Base-by-base conservation (phyloP, 179 eudicot species). In the Beta macrorhiza region DNA sequence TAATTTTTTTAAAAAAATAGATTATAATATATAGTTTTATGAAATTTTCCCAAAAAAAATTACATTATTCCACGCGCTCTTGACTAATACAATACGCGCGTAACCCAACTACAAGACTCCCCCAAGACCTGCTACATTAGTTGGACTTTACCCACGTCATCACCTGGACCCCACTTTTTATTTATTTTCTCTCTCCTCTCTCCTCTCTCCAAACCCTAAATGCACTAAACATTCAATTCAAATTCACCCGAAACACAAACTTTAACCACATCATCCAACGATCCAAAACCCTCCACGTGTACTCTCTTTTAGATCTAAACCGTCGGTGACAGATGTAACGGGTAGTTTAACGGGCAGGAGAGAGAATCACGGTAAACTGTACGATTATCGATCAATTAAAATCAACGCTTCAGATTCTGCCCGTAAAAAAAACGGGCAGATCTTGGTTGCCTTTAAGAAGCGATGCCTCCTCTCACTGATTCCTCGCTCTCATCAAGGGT, bases 361-460 rank as follows among this genome's bases (percentile, higher is more conserved):
- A 85, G 89, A 79, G 81, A 83, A 83, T 44, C 45, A 6, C 56
- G 52, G 0, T 45, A 4, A 7, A 15, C 92, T 90, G 83, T 88
- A 15, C 1, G 97, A 92, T 92, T 79, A 45, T 0, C 8, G 25
- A 20, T 52, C 65, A 7, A 32, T 0, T 8, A 6, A 7, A 20
- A 83, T 74, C 80, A 32, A 90, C 89, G 90, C 68, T 4, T 2
- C 52, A 59, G 3, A 72, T 15, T n/a, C 84, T 91, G 88, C 94
- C 97, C 97, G 89, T 8, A 0, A 0, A 0, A 25, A 25, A 25
- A 25, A 25, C 25, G 97, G 94, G 91, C 84, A 93, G 92, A 93
- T 93, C 94, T 88, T 78, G 67, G 78, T 82, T 85, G 86, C 97
- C 97, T 93, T 93, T 93, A 93, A 89, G 92, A 91, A 78, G 87